These are phyloP conservation scores for Mycena leptocephala DNA, from an alignment of 768 basidiomycete species.

Conservation along the genomic window DNA sequence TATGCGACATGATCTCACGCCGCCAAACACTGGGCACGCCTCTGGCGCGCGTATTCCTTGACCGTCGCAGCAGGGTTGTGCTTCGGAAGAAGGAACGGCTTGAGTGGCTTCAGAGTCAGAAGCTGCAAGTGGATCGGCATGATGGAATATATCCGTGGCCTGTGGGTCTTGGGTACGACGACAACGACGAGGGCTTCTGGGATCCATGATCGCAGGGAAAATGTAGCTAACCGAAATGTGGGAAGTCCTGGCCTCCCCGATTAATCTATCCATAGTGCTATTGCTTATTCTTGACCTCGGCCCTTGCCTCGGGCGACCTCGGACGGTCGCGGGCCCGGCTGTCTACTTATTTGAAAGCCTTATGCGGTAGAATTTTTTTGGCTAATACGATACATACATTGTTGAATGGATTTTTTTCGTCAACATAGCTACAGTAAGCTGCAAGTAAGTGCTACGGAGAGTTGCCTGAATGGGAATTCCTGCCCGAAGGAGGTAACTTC, in stretches of 20 bases:
- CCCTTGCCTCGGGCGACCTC: too few relatives aligned
- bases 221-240: neutral
- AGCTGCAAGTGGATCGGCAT: slow-evolving; percentile 49
- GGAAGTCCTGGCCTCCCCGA: neutral
- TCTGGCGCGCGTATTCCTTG: slow-evolving; percentile 48
- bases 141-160: slow-evolving; percentile 57
- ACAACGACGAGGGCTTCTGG: slow-evolving; percentile 50
- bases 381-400: too few relatives aligned
- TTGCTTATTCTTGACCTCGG: too few relatives aligned
- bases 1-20: slow-evolving; percentile 50
- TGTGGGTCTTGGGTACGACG: slow-evolving; percentile 54
- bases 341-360: too few relatives aligned
- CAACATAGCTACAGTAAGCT: too few relatives aligned
- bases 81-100: slow-evolving; percentile 43
- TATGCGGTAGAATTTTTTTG: too few relatives aligned
- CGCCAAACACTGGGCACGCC: slow-evolving; percentile 41
- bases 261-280: too few relatives aligned
- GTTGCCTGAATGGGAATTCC: too few relatives aligned
- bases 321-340: too few relatives aligned
- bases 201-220: slow-evolving; percentile 22
- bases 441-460: too few relatives aligned
- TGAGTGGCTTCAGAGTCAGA: slow-evolving; percentile 39
- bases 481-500: neutral
- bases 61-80: slow-evolving; percentile 55
- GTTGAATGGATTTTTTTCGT: too few relatives aligned